A percentile compares a stretch with the other conserved stretches of the same genome.
phyloP scores from a whole-genome alignment of 805 yeast species.

The Yarrowia divulgata region DNA sequence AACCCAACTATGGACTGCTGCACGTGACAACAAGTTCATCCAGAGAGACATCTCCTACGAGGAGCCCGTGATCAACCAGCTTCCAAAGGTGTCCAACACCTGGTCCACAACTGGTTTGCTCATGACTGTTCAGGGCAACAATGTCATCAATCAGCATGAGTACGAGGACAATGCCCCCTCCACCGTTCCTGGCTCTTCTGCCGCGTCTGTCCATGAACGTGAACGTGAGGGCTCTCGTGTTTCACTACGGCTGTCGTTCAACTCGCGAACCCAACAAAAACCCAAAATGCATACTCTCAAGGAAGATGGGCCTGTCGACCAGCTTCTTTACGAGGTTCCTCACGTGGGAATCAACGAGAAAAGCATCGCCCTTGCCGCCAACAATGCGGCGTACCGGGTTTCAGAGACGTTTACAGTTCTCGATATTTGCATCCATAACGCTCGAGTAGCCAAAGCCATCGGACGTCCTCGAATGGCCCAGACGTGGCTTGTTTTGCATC shows the following conservation, averaged over 20 bases:
- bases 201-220: constrained; percentile 40
- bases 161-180: not conserved
- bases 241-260: constrained; percentile 13
- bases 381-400: not conserved
- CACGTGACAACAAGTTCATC: constrained; percentile 59
- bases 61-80: constrained; percentile 57
- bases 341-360: constrained; percentile 32
- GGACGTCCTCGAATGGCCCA: constrained; percentile 64
- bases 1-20: constrained; percentile 60
- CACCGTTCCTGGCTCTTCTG: constrained; percentile 8
- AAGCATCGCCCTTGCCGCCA: constrained; percentile 13
- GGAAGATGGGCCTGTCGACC: constrained; percentile 22
- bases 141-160: not conserved
- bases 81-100: constrained; percentile 60
- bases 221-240: constrained; percentile 5
- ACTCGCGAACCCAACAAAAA: constrained; percentile 2
- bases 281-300: constrained; percentile 10
- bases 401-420: constrained; percentile 3
- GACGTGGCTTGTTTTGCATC: constrained; percentile 65
- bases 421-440: constrained; percentile 35
- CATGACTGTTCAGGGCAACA: constrained; percentile 58
- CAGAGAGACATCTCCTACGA: constrained; percentile 59
- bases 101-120: constrained; percentile 68
- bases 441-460: constrained; percentile 50
- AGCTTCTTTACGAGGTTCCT: constrained; percentile 25